These are phyloP conservation scores for Ochetophila trinervis DNA, from an alignment of 306 rosid species.

Conservation along the genomic window DNA sequence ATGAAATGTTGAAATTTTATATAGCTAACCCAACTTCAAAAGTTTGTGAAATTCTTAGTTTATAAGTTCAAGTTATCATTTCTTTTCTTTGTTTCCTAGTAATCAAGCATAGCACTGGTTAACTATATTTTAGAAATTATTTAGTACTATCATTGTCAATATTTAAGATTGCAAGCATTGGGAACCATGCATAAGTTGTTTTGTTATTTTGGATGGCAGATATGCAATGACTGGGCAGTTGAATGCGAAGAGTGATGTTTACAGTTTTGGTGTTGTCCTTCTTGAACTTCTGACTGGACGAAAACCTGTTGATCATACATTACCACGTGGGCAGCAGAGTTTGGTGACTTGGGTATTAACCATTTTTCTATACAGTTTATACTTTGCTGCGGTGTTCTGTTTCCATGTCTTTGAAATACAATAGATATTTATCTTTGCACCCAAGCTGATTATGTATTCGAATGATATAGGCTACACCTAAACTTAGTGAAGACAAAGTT, in stretches of 20 bases:
- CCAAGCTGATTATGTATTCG: conserved; percentile 30
- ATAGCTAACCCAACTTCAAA: background rate
- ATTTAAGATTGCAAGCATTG: background rate
- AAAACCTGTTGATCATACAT: conserved; percentile 92
- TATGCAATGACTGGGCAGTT: conserved; percentile 94
- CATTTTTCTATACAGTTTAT: conserved; percentile 19
- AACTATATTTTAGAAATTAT: too few relatives aligned
- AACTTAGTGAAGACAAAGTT: conserved; percentile 91
- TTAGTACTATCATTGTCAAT: too few relatives aligned
- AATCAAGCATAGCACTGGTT: background rate
- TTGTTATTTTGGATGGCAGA: conserved; percentile 41
- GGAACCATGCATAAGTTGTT: conserved; percentile 15
- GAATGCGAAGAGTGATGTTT: conserved; percentile 88
- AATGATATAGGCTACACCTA: conserved; percentile 77
- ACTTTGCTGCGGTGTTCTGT: background rate
- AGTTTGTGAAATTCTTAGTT: conserved; percentile 6
- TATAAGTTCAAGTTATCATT: background rate
- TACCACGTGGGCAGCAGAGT: conserved; percentile 92
- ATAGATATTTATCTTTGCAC: conserved; percentile 7
- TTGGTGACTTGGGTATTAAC: conserved; percentile 82
- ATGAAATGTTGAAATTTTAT: conserved; percentile 14
- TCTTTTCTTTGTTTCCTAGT: conserved; percentile 12
- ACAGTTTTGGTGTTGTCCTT: conserved; percentile 87
- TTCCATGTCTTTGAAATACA: background rate
- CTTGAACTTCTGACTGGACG: conserved; percentile 91